A percentile compares a stretch with the other conserved stretches of the same genome.
Evolutionary conservation across 441 rosid species (phyloP).

Genomic region (Lepidium campestre): DNA sequence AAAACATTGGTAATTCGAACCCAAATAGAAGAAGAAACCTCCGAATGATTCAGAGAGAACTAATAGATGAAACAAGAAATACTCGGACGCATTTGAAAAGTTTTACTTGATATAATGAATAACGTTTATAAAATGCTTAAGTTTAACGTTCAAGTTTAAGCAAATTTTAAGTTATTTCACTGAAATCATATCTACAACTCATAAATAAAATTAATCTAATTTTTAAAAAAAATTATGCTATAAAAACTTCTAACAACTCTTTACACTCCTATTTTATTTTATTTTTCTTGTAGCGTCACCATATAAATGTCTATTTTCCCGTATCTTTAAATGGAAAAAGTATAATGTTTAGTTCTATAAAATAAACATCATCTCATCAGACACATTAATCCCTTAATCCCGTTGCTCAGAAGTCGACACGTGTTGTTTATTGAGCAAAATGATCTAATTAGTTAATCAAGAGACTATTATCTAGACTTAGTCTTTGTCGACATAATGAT

Average conservation of each 20-base stretch:
- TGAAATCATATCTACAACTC: no score
- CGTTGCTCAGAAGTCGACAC: neutral
- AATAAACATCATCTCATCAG: neutral
- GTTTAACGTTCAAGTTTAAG: no score
- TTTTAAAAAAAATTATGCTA: neutral
- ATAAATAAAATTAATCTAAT: no score
- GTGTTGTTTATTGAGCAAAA: neutral
- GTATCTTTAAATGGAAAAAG: neutral
- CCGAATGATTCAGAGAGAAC: no score
- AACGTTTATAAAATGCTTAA: no score
- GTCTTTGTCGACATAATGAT: conserved; percentile 12
- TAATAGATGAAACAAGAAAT: no score
- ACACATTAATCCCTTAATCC: neutral
- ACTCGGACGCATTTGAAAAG: no score
- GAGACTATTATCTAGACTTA: neutral
- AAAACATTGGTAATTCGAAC: no score
- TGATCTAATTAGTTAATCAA: neutral
- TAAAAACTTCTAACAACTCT: neutral
- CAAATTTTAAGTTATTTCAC: no score
- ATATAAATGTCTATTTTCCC: neutral
- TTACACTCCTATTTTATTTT: neutral
- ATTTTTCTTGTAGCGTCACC: neutral
- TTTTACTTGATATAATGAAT: no score
- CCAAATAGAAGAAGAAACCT: no score
- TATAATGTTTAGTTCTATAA: neutral